Conservation (phyloP, 257 asterid species). For the Solanum ahanhuiri region DNA sequence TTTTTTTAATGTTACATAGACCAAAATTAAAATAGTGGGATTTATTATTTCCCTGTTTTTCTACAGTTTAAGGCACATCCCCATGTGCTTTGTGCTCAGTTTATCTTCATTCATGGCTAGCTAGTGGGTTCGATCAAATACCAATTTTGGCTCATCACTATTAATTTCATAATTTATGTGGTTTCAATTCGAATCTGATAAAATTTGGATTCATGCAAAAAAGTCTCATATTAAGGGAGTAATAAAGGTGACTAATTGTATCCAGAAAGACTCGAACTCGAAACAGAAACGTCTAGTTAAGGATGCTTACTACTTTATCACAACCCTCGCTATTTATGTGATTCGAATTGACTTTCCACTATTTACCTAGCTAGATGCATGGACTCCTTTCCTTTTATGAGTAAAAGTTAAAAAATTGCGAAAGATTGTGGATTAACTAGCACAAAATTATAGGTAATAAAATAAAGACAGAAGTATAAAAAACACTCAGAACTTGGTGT, state of each 20-base stretch:
- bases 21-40: background rate
- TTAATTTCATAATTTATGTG: background rate
- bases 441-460: no score
- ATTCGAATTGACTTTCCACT: background rate
- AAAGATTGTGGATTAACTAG: no score
- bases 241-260: no score
- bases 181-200: rapidly evolving
- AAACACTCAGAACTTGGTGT: no score
- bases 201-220: rapidly evolving
- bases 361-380: background rate
- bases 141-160: background rate
- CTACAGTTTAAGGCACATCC: background rate
- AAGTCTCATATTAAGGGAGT: no score
- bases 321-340: no score
- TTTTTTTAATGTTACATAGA: background rate
- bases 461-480: no score
- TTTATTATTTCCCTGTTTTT: background rate
- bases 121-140: conserved; percentile 11
- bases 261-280: no score
- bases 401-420: no score
- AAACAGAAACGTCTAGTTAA: no score
- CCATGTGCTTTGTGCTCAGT: conserved; percentile 14
- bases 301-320: background rate
- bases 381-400: no score
- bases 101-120: background rate